Evolutionary conservation across 2,329 filamentous ascomycete genomes (phyloP), one percentile per base, ranked within the genome.

Genomic region (Fusarium cyanostomum): DNA sequence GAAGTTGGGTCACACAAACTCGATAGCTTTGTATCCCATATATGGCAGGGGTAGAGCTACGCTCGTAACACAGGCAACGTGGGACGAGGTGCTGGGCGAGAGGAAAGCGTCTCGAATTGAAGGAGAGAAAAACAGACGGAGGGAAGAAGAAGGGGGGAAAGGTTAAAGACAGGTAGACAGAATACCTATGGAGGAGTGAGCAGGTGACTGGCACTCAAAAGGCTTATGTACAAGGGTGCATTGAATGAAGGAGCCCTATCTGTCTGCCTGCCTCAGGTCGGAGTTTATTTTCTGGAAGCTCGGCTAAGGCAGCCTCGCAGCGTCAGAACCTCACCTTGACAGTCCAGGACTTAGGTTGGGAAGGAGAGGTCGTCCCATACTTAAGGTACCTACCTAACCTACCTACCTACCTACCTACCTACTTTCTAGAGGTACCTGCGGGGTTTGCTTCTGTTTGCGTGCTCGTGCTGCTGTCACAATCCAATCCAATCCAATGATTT

Each of bases 161-260:
- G 7, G 18, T 15, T 8, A 24, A 30, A 9, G 11, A 21, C 4
- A 46, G 24, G 41, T 7, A 35, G 31, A 15, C 16, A 37, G 24
- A 13, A 52, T 18, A 30, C n/a, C n/a, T n/a, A n/a, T n/a, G n/a
- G 33, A 11, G 11, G 15, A 18, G 18, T 37, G 28, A 13, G 16
- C 16, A 53, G 41, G 50, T 45, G 31, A 46, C 50, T 52, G 41
- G 26, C 31, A 46, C 50, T 44, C 21, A 15, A n/a, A 52, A 34
- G 31, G n/a, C 30, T 44, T 52, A 52, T 52, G 48, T 43, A 52
- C 37, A 27, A 43, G 28, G 37, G 16, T 42, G 26, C 18, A 31
- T 21, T 18, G 27, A 42, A n/a, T 24, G 31, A 48, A 48, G 34
- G 31, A 27, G 34, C 44, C 33, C 27, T 34, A 48, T 27, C 24